Conservation (phyloP, 345 rosid species). For the Noccaea bulbosa region DNA sequence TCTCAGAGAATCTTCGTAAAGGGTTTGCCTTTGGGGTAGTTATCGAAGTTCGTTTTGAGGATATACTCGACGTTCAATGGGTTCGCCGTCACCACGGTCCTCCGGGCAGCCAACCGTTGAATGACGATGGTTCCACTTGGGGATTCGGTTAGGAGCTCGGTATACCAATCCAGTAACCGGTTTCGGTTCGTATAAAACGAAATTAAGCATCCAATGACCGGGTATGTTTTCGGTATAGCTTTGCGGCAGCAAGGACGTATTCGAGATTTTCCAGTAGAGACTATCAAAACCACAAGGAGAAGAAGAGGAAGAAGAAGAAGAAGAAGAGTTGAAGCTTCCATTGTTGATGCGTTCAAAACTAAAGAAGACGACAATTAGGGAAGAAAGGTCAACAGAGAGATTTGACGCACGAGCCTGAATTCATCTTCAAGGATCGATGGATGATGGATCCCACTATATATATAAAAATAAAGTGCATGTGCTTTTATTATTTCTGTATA, state of each 20-base stretch:
- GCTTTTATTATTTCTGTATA: neutral
- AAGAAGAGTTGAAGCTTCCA: conserved; percentile 27
- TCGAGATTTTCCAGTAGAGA: conserved; percentile 2
- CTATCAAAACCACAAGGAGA: neutral
- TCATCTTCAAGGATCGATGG: neutral
- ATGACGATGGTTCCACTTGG: conserved; percentile 63
- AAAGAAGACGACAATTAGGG: neutral
- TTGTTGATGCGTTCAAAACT: neutral
- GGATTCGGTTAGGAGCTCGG: conserved; percentile 61
- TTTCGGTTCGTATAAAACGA: conserved; percentile 66
- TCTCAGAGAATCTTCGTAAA: conserved; percentile 86
- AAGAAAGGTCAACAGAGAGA: neutral
- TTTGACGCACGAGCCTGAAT: conserved; percentile 38
- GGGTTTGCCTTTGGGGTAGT: conserved; percentile 89
- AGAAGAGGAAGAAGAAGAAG: neutral
- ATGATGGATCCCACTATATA: no score
- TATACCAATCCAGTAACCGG: conserved; percentile 84
- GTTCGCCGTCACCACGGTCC: conserved; percentile 78
- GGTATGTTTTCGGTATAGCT: conserved; percentile 55
- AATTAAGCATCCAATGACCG: conserved; percentile 71
- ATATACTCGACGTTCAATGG: conserved; percentile 75
- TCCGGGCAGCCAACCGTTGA: conserved; percentile 59
- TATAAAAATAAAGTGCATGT: no score
- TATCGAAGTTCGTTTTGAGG: conserved; percentile 78
- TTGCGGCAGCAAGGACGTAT: conserved; percentile 8